A percentile compares a stretch with the other conserved stretches of the same genome.
Evolutionary conservation across 192 early-diverging fungal genomes (phyloP).

Genomic region (Entomortierella parvispora): DNA sequence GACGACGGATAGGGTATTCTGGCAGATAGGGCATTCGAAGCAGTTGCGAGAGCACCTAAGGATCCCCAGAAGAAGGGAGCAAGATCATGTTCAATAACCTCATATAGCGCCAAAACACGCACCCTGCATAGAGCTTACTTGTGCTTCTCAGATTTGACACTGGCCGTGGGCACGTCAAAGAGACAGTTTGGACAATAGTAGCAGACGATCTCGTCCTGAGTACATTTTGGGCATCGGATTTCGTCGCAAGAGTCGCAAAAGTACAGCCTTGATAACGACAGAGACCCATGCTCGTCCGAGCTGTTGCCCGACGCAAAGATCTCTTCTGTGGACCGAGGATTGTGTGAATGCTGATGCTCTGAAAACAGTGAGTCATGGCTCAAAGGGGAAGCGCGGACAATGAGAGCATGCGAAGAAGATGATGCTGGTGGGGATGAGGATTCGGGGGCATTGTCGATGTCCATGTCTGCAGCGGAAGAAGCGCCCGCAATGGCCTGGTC

Average conservation of each 20-base stretch:
- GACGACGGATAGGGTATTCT: constrained; percentile 79
- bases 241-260: constrained; percentile 91
- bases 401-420: background rate
- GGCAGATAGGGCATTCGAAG: constrained; percentile 92
- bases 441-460: constrained; percentile 6
- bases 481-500: too few relatives aligned
- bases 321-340: constrained; percentile 9
- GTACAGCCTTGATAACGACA: constrained; percentile 77
- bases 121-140: too few relatives aligned
- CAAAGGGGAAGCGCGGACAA: background rate
- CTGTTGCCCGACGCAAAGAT: constrained; percentile 40
- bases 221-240: constrained; percentile 83
- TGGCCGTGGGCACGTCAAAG: constrained; percentile 96
- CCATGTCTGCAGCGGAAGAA: too few relatives aligned
- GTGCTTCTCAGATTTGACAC: constrained; percentile 96
- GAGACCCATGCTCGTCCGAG: constrained; percentile 41
- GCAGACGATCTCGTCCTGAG: constrained; percentile 84
- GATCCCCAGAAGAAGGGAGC: background rate
- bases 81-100: too few relatives aligned
- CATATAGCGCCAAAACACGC: too few relatives aligned
- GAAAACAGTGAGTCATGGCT: background rate
- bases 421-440: background rate
- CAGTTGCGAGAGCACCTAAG: constrained; percentile 92
- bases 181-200: constrained; percentile 97
- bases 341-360: background rate